These are phyloP conservation scores for Moringa oleifera DNA, from an alignment of 345 rosid genomes.

Conservation along the genomic window DNA sequence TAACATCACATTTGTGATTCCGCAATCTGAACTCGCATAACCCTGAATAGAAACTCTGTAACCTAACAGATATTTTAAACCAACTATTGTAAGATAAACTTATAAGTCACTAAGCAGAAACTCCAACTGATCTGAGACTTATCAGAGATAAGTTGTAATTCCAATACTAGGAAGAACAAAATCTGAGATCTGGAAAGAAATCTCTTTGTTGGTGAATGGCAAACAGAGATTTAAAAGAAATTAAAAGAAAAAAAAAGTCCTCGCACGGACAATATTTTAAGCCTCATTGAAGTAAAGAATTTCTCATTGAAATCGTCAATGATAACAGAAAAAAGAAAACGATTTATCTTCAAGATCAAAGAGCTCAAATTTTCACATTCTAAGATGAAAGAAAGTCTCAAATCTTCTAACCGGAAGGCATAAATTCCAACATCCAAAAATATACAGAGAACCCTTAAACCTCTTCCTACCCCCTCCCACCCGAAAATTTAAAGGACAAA, in stretches of 20 bases:
- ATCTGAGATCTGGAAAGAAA: conserved; percentile 5
- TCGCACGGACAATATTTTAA: too few species aligned
- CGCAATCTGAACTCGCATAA: background rate
- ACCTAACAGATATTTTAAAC: background rate
- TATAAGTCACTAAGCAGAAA: background rate
- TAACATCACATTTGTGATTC: too few species aligned
- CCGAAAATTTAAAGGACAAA: background rate
- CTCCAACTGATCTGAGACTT: background rate
- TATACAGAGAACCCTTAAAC: background rate
- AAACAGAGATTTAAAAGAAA: background rate
- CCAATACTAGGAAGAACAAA: background rate
- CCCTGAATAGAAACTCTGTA: background rate
- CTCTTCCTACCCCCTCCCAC: background rate
- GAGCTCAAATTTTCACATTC: background rate
- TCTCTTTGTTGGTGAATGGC: background rate
- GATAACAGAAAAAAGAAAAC: too few species aligned
- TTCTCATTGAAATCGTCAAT: too few species aligned
- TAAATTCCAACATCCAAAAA: conserved; percentile 10
- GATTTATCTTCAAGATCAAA: background rate
- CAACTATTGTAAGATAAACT: background rate
- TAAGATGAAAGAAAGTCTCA: background rate
- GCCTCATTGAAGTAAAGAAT: too few species aligned
- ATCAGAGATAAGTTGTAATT: background rate
- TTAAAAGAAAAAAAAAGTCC: too few species aligned
- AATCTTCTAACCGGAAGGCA: background rate